Base-by-base conservation (phyloP, 805 yeast genomes). In the Wickerhamiella hasegawae region DNA sequence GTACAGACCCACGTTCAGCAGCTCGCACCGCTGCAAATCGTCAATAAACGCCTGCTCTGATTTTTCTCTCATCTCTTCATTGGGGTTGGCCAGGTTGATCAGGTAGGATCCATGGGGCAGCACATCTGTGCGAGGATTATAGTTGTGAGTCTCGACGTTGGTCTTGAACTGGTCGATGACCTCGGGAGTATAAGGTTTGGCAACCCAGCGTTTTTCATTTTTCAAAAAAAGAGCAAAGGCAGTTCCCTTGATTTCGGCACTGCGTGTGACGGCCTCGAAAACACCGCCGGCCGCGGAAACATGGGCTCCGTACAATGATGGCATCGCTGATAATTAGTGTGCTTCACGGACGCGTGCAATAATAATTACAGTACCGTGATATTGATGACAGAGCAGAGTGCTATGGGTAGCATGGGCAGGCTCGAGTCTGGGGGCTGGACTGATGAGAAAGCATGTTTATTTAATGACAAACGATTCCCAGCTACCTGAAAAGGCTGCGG, bases 51-150 rank as follows among this genome's bases (percentile, higher is more conserved):
- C 76, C 1, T 64, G 75, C 48, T 69, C 73, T 9, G 94, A 78
- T 49, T 80, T 81, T 22, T 63, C 65, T 38, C 75, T 80, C 53
- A 83, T 87, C 41, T 71, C 90, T 2, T 55, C 54, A 45, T 84
- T 95, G 1, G 96, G 95, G 45, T 83, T 84, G 18, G 93, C 96
- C 41, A 90, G 58, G 52, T 90, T 90, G 52, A 90, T 85, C 47
- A 90, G 74, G 53, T 85, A 90, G 18, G 93, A 83, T 1, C 95
- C 97, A 55, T 90, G 98, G 0, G 98, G 97, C 33, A 90, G 63
- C 33, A 83, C 67, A 49, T 85, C 94, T 5, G 49, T 48, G 16
- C 36, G 32, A 4, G 47, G 36, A 23, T 40, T 24, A 54, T 73
- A 85, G 1, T 75, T 71, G 50, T 65, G 65, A 37, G 69, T 57